Percentiles rank a stretch among this genome's conserved stretches.
phyloP scores from a whole-genome alignment of 2,329 filamentous ascomycete genomes.

The Paecilomyces variotii region DNA sequence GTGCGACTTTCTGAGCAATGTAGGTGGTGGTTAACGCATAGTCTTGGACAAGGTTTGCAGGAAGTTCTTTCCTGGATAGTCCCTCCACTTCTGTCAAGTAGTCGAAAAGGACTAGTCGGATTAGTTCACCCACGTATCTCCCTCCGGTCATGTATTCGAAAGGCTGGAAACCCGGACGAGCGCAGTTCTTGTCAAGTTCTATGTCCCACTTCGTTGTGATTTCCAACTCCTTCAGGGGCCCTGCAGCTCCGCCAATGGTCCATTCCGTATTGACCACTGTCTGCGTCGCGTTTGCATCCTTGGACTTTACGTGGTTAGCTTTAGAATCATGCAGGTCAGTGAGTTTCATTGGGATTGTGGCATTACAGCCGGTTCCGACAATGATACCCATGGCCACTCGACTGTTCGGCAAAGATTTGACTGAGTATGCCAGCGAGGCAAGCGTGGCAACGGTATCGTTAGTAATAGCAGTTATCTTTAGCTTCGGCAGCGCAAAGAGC shows the following conservation, averaged over 20 bases:
- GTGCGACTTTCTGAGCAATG: conserved; percentile 60
- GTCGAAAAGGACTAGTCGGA: conserved; percentile 61
- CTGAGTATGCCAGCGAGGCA: conserved; percentile 66
- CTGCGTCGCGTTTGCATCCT: conserved; percentile 47
- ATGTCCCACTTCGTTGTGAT: conserved; percentile 66
- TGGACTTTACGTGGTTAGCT: conserved; percentile 41
- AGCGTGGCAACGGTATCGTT: conserved; percentile 77
- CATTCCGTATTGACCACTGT: conserved; percentile 78
- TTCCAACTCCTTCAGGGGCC: conserved; percentile 50
- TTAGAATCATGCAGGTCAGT: conserved; percentile 58
- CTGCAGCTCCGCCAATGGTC: conserved; percentile 69
- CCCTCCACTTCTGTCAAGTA: conserved; percentile 46
- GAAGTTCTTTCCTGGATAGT: conserved; percentile 40
- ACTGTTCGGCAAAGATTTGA: conserved; percentile 52
- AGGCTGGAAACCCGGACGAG: conserved; percentile 68
- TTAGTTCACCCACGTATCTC: conserved; percentile 68
- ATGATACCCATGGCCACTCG: conserved; percentile 73
- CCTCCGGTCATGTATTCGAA: conserved; percentile 80
- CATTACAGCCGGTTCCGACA: conserved; percentile 73
- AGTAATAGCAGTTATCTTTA: conserved; percentile 67
- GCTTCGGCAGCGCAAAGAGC: conserved; percentile 49
- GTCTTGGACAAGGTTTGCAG: conserved; percentile 46
- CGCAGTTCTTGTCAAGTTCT: conserved; percentile 57
- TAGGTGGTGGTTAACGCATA: conserved; percentile 66
- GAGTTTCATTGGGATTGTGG: conserved; percentile 64